phyloP scores from a whole-genome alignment of 108 stramenopile species.

The Poteriospumella lacustris region DNA sequence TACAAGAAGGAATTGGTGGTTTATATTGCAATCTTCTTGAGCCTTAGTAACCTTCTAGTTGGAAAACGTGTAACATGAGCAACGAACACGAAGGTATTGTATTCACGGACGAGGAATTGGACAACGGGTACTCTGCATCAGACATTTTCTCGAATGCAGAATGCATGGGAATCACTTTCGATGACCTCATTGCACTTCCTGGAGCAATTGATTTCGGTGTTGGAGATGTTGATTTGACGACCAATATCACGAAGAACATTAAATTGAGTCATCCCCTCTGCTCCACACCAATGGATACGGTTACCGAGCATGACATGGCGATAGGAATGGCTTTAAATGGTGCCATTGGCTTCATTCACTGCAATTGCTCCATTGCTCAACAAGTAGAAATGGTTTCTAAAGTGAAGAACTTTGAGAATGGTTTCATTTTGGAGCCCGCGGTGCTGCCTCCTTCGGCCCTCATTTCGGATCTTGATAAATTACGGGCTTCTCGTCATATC shows the following conservation, averaged over 20 bases:
- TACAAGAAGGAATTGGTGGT: too few species aligned
- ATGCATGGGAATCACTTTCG: conserved; percentile 24
- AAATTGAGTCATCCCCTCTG: conserved; percentile 6
- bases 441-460: conserved; percentile 17
- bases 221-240: neutral
- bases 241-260: conserved; percentile 8
- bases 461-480: conserved; percentile 29
- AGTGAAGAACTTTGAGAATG: conserved; percentile 25
- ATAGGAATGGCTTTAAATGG: conserved; percentile 32
- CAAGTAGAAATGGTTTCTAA: conserved; percentile 22
- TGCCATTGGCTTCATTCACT: conserved; percentile 28
- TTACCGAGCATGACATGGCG: conserved; percentile 34
- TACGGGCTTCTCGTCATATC: conserved; percentile 15
- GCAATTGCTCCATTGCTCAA: neutral
- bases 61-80: too few species aligned
- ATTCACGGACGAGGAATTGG: conserved; percentile 9
- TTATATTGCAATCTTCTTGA: too few species aligned
- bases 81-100: too few species aligned
- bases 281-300: conserved; percentile 37
- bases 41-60: too few species aligned
- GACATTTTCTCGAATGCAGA: conserved; percentile 16
- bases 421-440: conserved; percentile 27
- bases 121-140: conserved; percentile 17
- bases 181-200: conserved; percentile 24
- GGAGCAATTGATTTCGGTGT: conserved; percentile 28